Percentiles rank a stretch among this genome's conserved stretches.
Evolutionary conservation across 2,329 filamentous ascomycete species (phyloP).

Genomic region (Colletotrichum liaoningense): DNA sequence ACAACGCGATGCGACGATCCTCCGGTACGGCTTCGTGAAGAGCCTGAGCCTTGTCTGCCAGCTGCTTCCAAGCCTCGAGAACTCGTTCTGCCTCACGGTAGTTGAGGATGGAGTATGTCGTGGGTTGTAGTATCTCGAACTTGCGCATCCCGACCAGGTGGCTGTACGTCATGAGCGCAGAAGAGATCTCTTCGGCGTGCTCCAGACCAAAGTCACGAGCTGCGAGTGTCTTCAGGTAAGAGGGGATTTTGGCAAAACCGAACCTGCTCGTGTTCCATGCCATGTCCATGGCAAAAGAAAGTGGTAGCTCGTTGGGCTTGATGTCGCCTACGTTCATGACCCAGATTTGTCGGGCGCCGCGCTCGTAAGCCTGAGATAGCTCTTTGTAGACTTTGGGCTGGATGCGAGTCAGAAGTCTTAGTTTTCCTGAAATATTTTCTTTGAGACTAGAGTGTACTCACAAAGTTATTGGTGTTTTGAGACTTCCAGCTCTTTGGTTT

Average conservation of each 20-base stretch:
- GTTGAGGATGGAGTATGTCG: conserved; percentile 70
- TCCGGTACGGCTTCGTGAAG: conserved; percentile 56
- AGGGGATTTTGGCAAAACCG: conserved; percentile 55
- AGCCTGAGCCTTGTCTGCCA: conserved; percentile 56
- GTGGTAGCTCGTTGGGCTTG: conserved; percentile 68
- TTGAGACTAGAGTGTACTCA: conserved; percentile 53
- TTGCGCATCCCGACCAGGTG: conserved; percentile 61
- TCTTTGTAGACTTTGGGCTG: conserved; percentile 48
- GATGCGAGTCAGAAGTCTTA: too few species aligned
- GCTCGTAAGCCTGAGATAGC: conserved; percentile 64
- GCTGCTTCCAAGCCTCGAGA: conserved; percentile 64
- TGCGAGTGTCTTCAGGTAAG: conserved; percentile 63
- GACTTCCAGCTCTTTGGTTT: conserved; percentile 51
- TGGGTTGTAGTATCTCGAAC: conserved; percentile 70
- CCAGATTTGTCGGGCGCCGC: conserved; percentile 70
- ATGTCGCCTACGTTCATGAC: conserved; percentile 74
- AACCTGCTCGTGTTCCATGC: conserved; percentile 65
- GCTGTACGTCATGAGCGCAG: conserved; percentile 65
- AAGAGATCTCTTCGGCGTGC: conserved; percentile 59
- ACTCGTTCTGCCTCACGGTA: conserved; percentile 73
- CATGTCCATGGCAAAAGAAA: conserved; percentile 67
- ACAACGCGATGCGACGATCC: conserved; percentile 62
- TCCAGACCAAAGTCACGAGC: conserved; percentile 65
- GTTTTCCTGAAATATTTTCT: too few species aligned
- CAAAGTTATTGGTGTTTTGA: conserved; percentile 67